Evolutionary conservation across 768 basidiomycete species (phyloP).

Genomic region (Amanita rubescens): DNA sequence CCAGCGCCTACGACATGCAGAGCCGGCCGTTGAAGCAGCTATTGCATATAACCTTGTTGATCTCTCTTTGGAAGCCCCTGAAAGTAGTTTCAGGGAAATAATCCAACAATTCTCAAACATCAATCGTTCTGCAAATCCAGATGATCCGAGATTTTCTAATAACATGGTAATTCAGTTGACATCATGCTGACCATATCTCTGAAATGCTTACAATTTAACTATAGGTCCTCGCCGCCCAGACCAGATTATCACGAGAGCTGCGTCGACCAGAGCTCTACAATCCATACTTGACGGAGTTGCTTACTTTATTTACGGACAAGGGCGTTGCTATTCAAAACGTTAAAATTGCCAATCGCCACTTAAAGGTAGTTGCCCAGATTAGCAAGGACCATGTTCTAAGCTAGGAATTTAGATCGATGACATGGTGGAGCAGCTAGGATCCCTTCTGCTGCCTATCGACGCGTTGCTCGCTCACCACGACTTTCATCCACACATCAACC

Average conservation of each 20-base stretch:
- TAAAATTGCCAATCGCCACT: constrained; percentile 54
- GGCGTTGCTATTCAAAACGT: constrained; percentile 85
- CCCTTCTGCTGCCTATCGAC: constrained; percentile 86
- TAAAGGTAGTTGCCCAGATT: constrained; percentile 42
- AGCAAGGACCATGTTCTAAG: constrained; percentile 4
- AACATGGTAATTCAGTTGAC: constrained; percentile 55
- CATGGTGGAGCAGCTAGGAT: constrained; percentile 82
- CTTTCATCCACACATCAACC: constrained; percentile 50
- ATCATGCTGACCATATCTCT: background rate
- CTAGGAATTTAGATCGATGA: constrained; percentile 51
- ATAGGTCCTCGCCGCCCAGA: constrained; percentile 86
- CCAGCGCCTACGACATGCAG: constrained; percentile 78
- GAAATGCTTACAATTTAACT: background rate
- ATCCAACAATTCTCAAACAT: constrained; percentile 79
- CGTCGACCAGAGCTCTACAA: constrained; percentile 69
- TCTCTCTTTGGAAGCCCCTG: constrained; percentile 72
- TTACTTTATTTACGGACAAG: constrained; percentile 85
- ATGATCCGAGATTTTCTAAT: constrained; percentile 83
- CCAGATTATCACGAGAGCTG: constrained; percentile 77
- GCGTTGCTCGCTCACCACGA: constrained; percentile 69
- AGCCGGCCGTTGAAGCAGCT: constrained; percentile 83
- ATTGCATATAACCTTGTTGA: constrained; percentile 91
- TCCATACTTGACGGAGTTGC: constrained; percentile 74
- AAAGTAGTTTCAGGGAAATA: constrained; percentile 74
- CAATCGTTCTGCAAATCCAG: constrained; percentile 80